A percentile compares a stretch with the other conserved stretches of the same genome.
phyloP scores from a whole-genome alignment of 2,329 filamentous ascomycete genomes.

The Fusarium sp. region DNA sequence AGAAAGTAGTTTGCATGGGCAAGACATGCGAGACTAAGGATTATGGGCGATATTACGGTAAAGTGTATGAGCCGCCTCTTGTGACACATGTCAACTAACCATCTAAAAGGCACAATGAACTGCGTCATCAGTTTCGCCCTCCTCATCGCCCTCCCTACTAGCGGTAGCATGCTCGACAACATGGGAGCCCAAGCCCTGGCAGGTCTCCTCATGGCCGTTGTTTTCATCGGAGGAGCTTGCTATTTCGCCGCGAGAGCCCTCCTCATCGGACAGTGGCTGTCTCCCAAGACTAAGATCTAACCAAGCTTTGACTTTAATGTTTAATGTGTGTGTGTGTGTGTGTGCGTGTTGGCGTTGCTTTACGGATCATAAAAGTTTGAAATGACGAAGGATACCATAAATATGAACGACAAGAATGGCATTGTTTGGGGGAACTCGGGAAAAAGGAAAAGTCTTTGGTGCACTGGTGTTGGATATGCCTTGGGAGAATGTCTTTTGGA shows the following conservation, averaged over 20 bases:
- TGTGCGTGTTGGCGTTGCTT: background rate
- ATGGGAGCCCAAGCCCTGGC: constrained; percentile 58
- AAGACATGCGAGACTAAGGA: constrained; percentile 60
- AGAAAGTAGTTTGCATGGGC: constrained; percentile 55
- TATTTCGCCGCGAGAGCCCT: constrained; percentile 46
- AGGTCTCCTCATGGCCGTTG: constrained; percentile 58
- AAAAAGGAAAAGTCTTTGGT: background rate
- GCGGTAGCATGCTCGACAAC: constrained; percentile 58
- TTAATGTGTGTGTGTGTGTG: background rate
- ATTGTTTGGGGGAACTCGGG: background rate
- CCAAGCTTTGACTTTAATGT: background rate
- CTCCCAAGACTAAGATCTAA: constrained; percentile 34
- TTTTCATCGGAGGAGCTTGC: constrained; percentile 51
- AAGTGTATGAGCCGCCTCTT: background rate
- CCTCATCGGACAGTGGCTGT: constrained; percentile 41
- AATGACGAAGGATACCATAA: background rate
- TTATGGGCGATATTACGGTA: constrained; percentile 57
- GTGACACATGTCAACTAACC: constrained; percentile 6
- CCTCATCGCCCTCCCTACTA: constrained; percentile 58
- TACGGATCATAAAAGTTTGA: background rate
- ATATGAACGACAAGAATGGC: background rate
- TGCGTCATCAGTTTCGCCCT: constrained; percentile 59
- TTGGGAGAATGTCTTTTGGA: background rate
- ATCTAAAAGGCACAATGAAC: constrained; percentile 57
- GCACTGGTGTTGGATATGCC: background rate